These are phyloP conservation scores for Tetragonia tetragonoides DNA, from an alignment of 148 eudicot species.

Conservation along the genomic window DNA sequence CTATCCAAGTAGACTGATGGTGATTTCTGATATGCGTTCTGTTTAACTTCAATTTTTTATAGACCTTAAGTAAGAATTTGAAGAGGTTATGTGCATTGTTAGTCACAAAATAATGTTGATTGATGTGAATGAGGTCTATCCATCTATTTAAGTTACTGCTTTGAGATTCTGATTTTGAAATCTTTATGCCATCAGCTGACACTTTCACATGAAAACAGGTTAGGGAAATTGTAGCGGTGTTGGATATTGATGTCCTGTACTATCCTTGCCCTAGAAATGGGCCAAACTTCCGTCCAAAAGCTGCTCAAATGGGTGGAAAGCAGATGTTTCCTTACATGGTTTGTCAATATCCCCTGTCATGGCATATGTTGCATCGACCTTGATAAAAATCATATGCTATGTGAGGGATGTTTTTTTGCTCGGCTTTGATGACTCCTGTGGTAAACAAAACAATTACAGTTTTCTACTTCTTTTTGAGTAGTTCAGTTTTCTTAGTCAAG, in stretches of 20 bases:
- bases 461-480: too few relatives aligned
- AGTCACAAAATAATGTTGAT: neutral
- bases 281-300: constrained; percentile 90
- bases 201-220: constrained; percentile 47
- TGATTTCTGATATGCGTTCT: neutral
- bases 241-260: constrained; percentile 88
- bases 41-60: neutral
- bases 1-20: neutral
- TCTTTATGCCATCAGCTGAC: constrained; percentile 12
- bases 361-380: constrained; percentile 3
- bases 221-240: constrained; percentile 78
- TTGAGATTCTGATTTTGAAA: neutral
- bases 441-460: neutral
- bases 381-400: neutral
- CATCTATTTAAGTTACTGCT: neutral
- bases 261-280: constrained; percentile 97
- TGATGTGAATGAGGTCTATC: neutral
- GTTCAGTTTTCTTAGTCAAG: too few relatives aligned
- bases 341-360: constrained; percentile 19
- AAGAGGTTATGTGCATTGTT: neutral
- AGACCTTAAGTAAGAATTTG: neutral
- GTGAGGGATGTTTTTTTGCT: neutral
- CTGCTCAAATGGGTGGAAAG: constrained; percentile 83
- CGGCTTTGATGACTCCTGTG: neutral
- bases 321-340: constrained; percentile 97